Evolutionary conservation across 2,329 filamentous ascomycete species (phyloP).

Genomic region (Macrophomina tecta): DNA sequence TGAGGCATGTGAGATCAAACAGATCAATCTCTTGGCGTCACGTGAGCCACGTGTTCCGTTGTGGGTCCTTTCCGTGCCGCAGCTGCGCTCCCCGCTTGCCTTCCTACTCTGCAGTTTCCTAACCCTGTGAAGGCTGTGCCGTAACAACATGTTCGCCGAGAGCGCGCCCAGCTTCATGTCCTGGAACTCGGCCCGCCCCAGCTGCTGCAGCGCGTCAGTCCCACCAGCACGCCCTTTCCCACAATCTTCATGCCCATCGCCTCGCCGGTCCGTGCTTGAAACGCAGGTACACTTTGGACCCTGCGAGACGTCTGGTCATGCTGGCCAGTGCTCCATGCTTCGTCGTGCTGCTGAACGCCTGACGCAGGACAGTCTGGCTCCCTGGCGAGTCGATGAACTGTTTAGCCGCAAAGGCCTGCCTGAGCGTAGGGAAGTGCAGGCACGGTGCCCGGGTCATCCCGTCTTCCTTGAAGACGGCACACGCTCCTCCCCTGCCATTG

Average conservation of each 20-base stretch:
- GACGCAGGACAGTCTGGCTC: neutral
- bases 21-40: no score
- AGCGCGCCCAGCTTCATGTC: neutral
- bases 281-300: neutral
- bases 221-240: neutral
- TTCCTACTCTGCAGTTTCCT: no score
- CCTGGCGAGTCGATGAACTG: neutral
- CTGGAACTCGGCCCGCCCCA: neutral
- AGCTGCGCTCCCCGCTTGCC: no score
- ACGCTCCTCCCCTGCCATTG: neutral
- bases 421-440: neutral
- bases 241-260: neutral
- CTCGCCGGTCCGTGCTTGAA: neutral
- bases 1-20: no score
- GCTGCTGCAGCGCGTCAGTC: neutral
- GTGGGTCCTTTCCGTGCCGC: no score
- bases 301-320: neutral
- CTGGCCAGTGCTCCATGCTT: neutral
- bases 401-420: neutral
- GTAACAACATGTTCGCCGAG: neutral
- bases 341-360: neutral
- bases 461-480: neutral
- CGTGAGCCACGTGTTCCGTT: no score
- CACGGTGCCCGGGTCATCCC: neutral
- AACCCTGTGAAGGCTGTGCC: no score